These are phyloP conservation scores for Xylariaceae sp. DNA, from an alignment of 2,329 filamentous ascomycete genomes.

Conservation along the genomic window DNA sequence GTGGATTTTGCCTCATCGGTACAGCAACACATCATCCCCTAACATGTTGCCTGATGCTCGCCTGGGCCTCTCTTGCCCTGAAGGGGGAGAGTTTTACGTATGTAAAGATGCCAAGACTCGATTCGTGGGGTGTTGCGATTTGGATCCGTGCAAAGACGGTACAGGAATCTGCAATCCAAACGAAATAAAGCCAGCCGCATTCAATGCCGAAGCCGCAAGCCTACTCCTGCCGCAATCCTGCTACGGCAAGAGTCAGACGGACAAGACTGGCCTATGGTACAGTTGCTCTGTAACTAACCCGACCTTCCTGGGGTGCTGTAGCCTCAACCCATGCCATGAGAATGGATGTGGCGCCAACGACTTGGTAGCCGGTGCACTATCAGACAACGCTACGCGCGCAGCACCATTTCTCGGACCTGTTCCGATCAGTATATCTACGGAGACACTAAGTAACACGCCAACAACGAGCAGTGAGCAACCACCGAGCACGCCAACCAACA, in stretches of 20 bases:
- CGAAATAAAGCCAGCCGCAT: not conserved
- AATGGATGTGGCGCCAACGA: no score
- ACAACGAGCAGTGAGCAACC: not conserved
- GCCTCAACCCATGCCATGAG: not conserved
- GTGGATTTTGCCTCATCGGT: no score
- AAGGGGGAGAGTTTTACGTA: constrained; percentile 3
- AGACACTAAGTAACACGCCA: not conserved
- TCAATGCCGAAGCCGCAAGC: not conserved
- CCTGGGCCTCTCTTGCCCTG: constrained; percentile 1
- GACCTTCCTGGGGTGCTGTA: not conserved
- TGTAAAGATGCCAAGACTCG: not conserved
- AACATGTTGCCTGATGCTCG: not conserved
- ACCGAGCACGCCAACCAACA: no score
- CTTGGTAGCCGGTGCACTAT: not conserved
- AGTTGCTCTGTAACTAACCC: not conserved
- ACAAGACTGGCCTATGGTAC: not conserved
- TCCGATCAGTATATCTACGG: not conserved
- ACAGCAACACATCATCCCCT: not conserved
- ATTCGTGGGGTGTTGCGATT: constrained; percentile 1
- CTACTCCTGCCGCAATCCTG: not conserved
- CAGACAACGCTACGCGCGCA: not conserved
- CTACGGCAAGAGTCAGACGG: not conserved
- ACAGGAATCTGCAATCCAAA: not conserved
- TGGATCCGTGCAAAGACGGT: not conserved
- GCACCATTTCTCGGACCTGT: not conserved